Evolutionary conservation across 305 asterid species (phyloP).

Genomic region (Striga hermonthica): DNA sequence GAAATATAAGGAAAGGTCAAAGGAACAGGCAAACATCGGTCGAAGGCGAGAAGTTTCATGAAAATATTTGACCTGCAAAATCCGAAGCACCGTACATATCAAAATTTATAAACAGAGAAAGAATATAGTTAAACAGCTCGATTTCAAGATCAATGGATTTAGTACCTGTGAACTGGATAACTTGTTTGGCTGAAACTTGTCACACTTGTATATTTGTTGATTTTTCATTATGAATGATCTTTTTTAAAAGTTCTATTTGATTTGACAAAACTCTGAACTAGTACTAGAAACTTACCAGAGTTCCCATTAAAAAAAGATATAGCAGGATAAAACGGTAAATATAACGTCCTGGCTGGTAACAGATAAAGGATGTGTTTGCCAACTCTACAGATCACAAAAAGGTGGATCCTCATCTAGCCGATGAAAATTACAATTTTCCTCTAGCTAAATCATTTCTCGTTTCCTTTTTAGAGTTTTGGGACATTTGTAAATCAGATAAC

Average conservation of each 20-base stretch:
- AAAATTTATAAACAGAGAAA: too few relatives aligned
- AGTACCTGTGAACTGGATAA: too few relatives aligned
- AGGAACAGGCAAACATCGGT: not conserved
- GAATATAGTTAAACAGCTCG: too few relatives aligned
- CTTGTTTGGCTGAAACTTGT: too few relatives aligned
- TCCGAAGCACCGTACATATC: not conserved
- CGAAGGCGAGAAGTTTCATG: too few relatives aligned
- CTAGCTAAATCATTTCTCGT: not conserved
- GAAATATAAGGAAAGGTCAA: not conserved
- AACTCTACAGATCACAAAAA: not conserved
- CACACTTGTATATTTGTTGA: too few relatives aligned
- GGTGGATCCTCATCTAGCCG: not conserved
- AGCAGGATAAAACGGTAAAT: not conserved
- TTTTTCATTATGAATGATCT: too few relatives aligned
- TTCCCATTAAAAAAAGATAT: not conserved
- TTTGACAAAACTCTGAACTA: too few relatives aligned
- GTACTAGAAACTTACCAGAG: slow-evolving; percentile 12
- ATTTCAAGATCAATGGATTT: too few relatives aligned
- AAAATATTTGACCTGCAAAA: not conserved
- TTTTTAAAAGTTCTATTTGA: too few relatives aligned
- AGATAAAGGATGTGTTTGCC: not conserved
- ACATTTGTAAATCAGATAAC: too few relatives aligned
- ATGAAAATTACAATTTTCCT: not conserved
- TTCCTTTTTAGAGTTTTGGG: too few relatives aligned
- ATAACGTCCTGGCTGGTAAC: not conserved